Conservation (phyloP, 371 early-diverging fungal genomes). For the Mortierella sp. region DNA sequence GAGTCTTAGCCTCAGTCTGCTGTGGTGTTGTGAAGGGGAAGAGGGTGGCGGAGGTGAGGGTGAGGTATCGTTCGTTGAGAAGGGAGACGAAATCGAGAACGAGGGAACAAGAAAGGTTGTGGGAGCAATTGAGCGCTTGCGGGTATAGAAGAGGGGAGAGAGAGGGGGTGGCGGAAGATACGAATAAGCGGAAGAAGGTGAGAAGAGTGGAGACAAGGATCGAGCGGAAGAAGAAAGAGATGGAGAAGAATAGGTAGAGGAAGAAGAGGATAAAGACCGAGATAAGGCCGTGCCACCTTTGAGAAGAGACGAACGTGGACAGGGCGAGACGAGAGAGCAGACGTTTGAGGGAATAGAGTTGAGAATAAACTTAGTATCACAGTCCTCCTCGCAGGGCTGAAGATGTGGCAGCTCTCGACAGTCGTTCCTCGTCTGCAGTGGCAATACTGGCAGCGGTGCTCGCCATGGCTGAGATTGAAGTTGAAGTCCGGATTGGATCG, state of each 20-base stretch:
- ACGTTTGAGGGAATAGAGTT: background rate
- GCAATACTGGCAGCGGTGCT: background rate
- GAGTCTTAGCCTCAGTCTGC: background rate
- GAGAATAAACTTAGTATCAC: no score
- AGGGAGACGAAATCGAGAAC: slow-evolving; percentile 1
- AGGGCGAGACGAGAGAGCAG: background rate
- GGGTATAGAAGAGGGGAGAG: slow-evolving; percentile 10
- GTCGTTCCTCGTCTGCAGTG: no score
- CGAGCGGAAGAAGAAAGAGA: background rate
- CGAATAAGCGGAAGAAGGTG: background rate
- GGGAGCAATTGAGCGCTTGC: background rate
- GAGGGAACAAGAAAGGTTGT: slow-evolving; percentile 2
- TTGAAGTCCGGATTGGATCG: slow-evolving; percentile 1
- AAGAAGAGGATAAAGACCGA: background rate
- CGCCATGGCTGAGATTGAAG: slow-evolving; percentile 15
- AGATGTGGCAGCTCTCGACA: no score
- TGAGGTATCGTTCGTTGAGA: background rate
- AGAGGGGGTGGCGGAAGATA: background rate
- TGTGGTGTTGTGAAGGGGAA: background rate
- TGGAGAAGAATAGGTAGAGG: background rate
- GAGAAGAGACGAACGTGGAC: background rate
- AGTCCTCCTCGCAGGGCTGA: no score
- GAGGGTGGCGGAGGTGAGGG: slow-evolving; percentile 1
- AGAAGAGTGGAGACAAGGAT: background rate
- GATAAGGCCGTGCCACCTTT: background rate